Conservation (phyloP, 441 rosid species). For the Omphalea diandra region DNA sequence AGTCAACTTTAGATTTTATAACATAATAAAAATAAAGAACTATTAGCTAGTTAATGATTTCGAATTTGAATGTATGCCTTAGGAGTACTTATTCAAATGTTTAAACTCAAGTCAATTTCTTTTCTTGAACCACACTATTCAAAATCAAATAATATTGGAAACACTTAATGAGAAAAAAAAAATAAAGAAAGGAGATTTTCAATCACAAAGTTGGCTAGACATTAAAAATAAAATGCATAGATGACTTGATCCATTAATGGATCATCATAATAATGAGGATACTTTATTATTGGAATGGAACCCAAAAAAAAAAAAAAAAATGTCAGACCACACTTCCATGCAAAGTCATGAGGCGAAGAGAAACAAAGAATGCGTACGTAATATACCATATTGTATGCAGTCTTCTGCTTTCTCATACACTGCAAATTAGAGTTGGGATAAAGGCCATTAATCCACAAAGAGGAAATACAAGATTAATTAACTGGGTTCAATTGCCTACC, state of each 20-base stretch:
- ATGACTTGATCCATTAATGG: no score
- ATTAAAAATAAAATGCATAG: no score
- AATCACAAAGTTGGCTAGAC: no score
- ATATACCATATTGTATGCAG: background rate
- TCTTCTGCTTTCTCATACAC: slow-evolving; percentile 4
- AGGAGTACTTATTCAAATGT: no score
- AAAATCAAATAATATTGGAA: background rate
- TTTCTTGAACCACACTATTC: no score
- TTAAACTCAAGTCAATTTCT: no score
- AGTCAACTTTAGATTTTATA: no score
- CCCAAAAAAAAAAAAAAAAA: background rate
- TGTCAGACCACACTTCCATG: background rate
- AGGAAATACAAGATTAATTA: background rate
- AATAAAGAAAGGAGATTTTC: no score
- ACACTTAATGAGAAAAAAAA: background rate
- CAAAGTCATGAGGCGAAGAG: background rate
- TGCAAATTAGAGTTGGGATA: slow-evolving; percentile 16
- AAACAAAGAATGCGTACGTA: slow-evolving; percentile 4
- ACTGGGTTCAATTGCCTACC: no score
- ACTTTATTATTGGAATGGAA: slow-evolving; percentile 14
- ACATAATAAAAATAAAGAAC: no score
- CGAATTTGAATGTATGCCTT: no score
- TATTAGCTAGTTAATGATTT: no score
- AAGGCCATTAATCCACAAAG: background rate
- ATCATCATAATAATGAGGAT: background rate